Evolutionary conservation across 2,329 filamentous ascomycete species (phyloP).

Genomic region (Cladophialophora chaetospira): DNA sequence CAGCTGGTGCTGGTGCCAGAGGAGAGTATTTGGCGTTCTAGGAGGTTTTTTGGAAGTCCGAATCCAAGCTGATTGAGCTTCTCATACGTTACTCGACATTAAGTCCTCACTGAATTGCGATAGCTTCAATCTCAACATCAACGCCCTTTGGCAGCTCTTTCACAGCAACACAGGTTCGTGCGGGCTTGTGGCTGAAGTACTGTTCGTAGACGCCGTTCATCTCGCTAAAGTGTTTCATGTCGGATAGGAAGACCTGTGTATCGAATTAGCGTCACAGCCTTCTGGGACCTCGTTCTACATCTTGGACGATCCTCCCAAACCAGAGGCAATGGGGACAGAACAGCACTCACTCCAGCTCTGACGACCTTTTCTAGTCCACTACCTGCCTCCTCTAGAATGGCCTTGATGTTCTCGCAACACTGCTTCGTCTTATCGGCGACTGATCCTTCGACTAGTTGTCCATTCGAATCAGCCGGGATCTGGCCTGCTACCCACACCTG

Average conservation of each 20-base stretch:
- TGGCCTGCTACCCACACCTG: slow-evolving; percentile 73
- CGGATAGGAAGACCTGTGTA: slow-evolving; percentile 73
- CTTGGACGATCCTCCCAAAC: not conserved
- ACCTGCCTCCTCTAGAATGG: slow-evolving; percentile 79
- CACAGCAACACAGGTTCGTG: slow-evolving; percentile 64
- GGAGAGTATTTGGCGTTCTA: not conserved
- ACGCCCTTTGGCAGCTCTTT: slow-evolving; percentile 65
- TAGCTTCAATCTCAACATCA: slow-evolving; percentile 65
- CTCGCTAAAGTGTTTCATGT: slow-evolving; percentile 85
- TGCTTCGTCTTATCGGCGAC: slow-evolving; percentile 70
- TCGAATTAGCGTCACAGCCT: not conserved
- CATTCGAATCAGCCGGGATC: slow-evolving; percentile 69
- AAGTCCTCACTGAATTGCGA: slow-evolving; percentile 53
- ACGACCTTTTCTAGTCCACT: slow-evolving; percentile 78
- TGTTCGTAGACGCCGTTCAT: slow-evolving; percentile 75
- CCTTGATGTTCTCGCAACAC: slow-evolving; percentile 77
- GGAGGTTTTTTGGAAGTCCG: not conserved
- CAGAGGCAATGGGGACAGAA: not conserved
- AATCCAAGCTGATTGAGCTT: not conserved
- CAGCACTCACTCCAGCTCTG: slow-evolving; percentile 67
- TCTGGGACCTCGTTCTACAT: not conserved
- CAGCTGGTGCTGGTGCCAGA: not conserved
- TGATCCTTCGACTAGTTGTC: slow-evolving; percentile 63
- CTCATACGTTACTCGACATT: not conserved
- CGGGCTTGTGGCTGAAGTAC: slow-evolving; percentile 68